A percentile compares a stretch with the other conserved stretches of the same genome.
Conservation (phyloP, 345 rosid genomes). For the Acer saccharum region DNA sequence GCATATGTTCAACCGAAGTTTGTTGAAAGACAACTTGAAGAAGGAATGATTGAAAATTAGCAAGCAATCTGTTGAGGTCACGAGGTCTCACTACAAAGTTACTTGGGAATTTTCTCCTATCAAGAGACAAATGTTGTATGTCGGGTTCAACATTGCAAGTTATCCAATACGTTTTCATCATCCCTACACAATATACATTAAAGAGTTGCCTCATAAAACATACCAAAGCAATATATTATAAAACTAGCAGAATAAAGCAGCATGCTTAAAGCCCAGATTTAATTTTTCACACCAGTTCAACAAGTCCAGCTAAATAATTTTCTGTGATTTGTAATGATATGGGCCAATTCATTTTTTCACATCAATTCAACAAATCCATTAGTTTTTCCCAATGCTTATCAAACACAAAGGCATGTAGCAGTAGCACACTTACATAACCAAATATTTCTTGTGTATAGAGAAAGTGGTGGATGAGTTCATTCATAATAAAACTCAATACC, state of each 20-base stretch:
- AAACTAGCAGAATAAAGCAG: neutral
- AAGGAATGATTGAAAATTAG: slow-evolving; percentile 93
- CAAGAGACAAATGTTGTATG: slow-evolving; percentile 86
- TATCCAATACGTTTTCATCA: slow-evolving; percentile 81
- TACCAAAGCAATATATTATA: neutral
- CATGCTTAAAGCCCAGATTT: slow-evolving; percentile 3
- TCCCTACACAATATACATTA: slow-evolving; percentile 45
- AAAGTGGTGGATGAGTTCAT: neutral
- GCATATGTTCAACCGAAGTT: too few relatives aligned
- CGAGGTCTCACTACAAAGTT: slow-evolving; percentile 80
- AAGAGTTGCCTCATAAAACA: neutral
- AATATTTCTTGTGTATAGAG: neutral
- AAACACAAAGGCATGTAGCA: neutral
- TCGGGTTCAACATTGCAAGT: slow-evolving; percentile 91
- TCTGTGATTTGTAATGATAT: neutral
- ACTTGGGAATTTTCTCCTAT: slow-evolving; percentile 71
- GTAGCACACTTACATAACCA: neutral
- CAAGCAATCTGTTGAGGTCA: slow-evolving; percentile 80
- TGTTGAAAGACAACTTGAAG: too few relatives aligned
- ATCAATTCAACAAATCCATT: neutral
- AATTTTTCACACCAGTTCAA: neutral
- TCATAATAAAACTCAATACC: neutral
- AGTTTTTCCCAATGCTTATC: neutral
- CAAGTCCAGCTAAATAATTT: neutral
- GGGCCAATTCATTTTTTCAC: neutral